Percentiles rank a stretch among this genome's conserved stretches.
Conservation (phyloP, 2,329 filamentous ascomycete species). For the Botryotinia calthae region DNA sequence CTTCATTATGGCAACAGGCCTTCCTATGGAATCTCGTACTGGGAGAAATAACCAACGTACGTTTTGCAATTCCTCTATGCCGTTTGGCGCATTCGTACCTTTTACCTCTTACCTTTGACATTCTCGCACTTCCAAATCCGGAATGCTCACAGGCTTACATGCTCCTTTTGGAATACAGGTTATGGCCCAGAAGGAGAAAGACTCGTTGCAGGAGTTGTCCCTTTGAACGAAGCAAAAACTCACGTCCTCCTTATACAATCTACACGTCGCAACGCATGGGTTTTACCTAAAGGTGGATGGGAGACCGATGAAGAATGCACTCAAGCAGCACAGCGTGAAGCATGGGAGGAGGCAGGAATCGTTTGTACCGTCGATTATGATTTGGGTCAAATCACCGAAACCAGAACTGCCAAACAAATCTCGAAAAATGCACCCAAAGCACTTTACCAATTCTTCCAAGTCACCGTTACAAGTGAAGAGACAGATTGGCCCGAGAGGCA, state of each 20-base stretch:
- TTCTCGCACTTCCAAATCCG: background rate
- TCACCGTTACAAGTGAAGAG: constrained; percentile 81
- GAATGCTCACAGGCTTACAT: constrained; percentile 34
- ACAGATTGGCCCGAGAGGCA: constrained; percentile 89
- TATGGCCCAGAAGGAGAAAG: constrained; percentile 91
- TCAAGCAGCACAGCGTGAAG: constrained; percentile 82
- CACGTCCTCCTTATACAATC: constrained; percentile 93
- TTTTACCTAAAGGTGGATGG: constrained; percentile 96
- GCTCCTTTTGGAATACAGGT: constrained; percentile 53
- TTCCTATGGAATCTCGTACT: constrained; percentile 70
- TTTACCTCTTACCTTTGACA: background rate
- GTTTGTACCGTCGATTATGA: constrained; percentile 80
- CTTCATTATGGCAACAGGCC: constrained; percentile 42
- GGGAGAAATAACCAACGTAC: constrained; percentile 79
- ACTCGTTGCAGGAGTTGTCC: constrained; percentile 91
- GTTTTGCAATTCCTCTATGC: constrained; percentile 42
- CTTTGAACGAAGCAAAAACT: constrained; percentile 79
- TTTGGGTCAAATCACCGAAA: constrained; percentile 82
- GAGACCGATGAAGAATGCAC: constrained; percentile 88
- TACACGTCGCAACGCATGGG: constrained; percentile 87
- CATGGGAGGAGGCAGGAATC: constrained; percentile 97
- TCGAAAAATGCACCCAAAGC: constrained; percentile 61
- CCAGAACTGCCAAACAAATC: constrained; percentile 72
- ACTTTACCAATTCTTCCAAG: constrained; percentile 81
- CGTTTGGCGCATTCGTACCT: constrained; percentile 7